Evolutionary conservation across 2,329 filamentous ascomycete species (phyloP).

Genomic region (Sporothrix pseudoabietina): DNA sequence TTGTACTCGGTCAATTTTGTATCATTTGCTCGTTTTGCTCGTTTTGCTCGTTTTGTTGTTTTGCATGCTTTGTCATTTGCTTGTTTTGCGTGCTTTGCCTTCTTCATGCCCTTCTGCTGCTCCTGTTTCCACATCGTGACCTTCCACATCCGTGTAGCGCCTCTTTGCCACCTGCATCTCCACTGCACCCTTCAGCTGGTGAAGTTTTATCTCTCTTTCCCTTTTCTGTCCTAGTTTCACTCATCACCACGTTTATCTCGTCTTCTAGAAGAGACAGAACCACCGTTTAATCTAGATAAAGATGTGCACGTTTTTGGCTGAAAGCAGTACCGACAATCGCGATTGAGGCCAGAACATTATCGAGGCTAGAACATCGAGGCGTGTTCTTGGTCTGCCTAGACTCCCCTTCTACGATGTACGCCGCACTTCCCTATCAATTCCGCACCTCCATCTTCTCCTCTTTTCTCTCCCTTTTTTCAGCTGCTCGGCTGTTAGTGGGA

Average conservation of each 20-base stretch:
- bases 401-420: neutral
- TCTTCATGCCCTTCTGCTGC: too few species aligned
- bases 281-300: neutral
- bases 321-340: neutral
- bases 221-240: neutral
- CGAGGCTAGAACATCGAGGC: neutral
- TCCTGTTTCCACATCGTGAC: neutral
- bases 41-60: neutral
- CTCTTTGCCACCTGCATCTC: neutral
- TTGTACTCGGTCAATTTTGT: neutral
- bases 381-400: neutral
- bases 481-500: slow-evolving; percentile 4
- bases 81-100: neutral
- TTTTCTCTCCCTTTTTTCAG: neutral
- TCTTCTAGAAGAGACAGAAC: neutral
- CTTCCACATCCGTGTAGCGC: neutral
- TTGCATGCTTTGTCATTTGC: neutral
- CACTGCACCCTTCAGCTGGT: neutral
- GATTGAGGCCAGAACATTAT: neutral
- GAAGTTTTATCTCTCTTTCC: neutral
- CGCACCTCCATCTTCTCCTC: neutral
- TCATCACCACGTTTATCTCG: neutral
- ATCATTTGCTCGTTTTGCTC: neutral
- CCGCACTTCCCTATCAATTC: neutral
- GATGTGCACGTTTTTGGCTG: neutral